A percentile compares a stretch with the other conserved stretches of the same genome.
Conservation (phyloP, 108 stramenopile genomes). For the Discostella pseudostelligera region DNA sequence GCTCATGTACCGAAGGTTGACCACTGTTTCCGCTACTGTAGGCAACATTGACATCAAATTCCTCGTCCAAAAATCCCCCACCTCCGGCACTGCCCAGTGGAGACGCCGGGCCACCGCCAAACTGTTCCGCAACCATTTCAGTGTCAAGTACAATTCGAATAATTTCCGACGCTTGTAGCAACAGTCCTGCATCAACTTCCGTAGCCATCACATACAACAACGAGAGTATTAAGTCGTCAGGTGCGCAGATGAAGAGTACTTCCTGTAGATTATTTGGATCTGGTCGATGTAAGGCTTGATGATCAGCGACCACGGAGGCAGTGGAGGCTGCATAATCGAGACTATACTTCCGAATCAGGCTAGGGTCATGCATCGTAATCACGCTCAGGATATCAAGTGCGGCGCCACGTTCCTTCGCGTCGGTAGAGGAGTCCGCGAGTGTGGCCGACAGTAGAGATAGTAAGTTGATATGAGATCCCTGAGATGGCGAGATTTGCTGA, state of each 20-base stretch:
- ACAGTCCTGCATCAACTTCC: slow-evolving; percentile 78
- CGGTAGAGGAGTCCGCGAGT: slow-evolving; percentile 72
- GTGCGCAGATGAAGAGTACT: slow-evolving; percentile 65
- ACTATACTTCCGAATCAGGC: slow-evolving; percentile 67
- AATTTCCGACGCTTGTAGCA: slow-evolving; percentile 81
- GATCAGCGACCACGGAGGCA: slow-evolving; percentile 4
- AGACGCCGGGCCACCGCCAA: background rate
- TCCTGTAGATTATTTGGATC: slow-evolving; percentile 63
- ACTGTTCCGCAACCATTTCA: slow-evolving; percentile 69
- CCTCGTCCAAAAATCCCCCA: slow-evolving; percentile 55
- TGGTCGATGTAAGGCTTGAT: slow-evolving; percentile 40
- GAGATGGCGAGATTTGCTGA: slow-evolving; percentile 1
- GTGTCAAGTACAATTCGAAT: slow-evolving; percentile 83
- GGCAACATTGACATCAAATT: slow-evolving; percentile 26
- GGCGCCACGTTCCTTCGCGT: slow-evolving; percentile 70
- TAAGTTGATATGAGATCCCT: slow-evolving; percentile 46
- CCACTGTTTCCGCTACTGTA: slow-evolving; percentile 14
- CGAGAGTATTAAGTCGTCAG: slow-evolving; percentile 70
- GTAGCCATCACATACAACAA: slow-evolving; percentile 66
- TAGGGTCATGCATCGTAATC: slow-evolving; percentile 77
- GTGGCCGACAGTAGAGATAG: slow-evolving; percentile 65
- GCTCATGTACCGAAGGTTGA: background rate
- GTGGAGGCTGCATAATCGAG: slow-evolving; percentile 43
- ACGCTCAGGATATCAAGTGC: slow-evolving; percentile 76
- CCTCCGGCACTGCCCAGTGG: slow-evolving; percentile 43